Conservation (phyloP, 1,284 basidiomycete genomes). For the Malassezia slooffiae region DNA sequence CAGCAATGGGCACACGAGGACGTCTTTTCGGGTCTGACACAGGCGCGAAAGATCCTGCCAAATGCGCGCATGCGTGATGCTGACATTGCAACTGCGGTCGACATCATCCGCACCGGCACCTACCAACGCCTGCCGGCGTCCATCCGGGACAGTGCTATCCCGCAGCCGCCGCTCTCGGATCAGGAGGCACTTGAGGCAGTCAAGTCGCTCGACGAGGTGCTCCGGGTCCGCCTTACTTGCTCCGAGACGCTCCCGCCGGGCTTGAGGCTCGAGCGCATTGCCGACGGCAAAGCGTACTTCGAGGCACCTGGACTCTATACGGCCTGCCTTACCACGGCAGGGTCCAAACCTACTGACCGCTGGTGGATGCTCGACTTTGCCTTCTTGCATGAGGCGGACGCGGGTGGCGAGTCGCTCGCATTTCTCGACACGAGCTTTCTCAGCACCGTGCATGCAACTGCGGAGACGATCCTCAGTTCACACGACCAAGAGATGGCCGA, state of each 20-base stretch:
- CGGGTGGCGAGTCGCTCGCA: too few species aligned
- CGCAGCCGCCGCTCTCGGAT: constrained; percentile 59
- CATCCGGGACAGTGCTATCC: constrained; percentile 59
- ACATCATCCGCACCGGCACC: constrained; percentile 69
- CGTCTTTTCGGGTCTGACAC: constrained; percentile 57
- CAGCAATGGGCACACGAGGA: constrained; percentile 69
- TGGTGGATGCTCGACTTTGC: constrained; percentile 39
- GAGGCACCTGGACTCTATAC: constrained; percentile 64
- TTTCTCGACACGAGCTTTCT: constrained; percentile 7
- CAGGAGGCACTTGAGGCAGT: constrained; percentile 59
- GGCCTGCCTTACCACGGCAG: constrained; percentile 53
- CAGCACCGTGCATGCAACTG: constrained; percentile 3
- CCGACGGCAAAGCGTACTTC: constrained; percentile 70
- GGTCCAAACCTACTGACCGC: constrained; percentile 49
- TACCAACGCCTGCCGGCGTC: constrained; percentile 65
- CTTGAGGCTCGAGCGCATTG: constrained; percentile 57
- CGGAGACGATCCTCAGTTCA: constrained; percentile 7
- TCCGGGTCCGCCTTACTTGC: constrained; percentile 59
- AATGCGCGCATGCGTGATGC: constrained; percentile 61
- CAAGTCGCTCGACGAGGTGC: constrained; percentile 60
- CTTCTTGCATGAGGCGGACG: constrained; percentile 19
- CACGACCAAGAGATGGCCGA: background rate
- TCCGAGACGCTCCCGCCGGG: constrained; percentile 40
- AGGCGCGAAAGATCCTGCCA: constrained; percentile 54
- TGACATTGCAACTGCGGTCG: constrained; percentile 74